Base-by-base conservation (phyloP, 1,284 basidiomycete genomes). In the Malassezia furfur region DNA sequence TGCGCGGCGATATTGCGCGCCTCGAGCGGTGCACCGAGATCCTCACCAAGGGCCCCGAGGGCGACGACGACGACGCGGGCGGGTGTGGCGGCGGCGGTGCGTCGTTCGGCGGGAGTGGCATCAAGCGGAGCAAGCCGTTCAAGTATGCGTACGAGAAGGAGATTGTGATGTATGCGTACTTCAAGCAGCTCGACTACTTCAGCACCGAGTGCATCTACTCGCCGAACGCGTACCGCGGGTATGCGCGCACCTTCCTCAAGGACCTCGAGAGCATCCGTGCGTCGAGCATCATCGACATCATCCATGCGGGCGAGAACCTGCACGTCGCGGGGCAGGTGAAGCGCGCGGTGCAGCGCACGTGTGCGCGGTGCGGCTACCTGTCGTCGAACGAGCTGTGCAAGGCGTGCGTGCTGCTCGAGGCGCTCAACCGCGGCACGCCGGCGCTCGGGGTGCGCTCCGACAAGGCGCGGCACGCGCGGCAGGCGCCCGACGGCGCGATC, bases 141-240 rank as follows among this genome's bases (percentile, higher is more conserved):
- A 98, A 96, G 76, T 78, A 96, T 70, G 86, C 91, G 0, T 98
- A 98, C 72, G 94, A 99, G 78, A 99, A 99, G 78, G 93, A 99
- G 77, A 98, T 99, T 43, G 93, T 99, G 62, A 96, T 99, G 91
- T 75, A 66, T 86, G 91, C 91, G 10, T 96, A 96, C 78, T 96
- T 96, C 79, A 96, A 94, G 68, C 77, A 77, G 77, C 81, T 99
- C 34, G 91, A 96, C 70, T 99, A 99, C 77, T 96, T 96, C 77
- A 96, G 91, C 1, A 99, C 94, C 5, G 93, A 99, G 75, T 99
- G 93, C 75, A 96, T 96, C 68, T 98, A 99, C 76, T 94, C 91
- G 3, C 94, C 94, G 11, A 75, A 77, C 66, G 94, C 93, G 2
- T 99, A 99, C 75, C 85, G 93, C 17, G 94, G 94, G 0, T 91